Conservation (phyloP, 306 rosid species). For the Mimosa pudica region DNA sequence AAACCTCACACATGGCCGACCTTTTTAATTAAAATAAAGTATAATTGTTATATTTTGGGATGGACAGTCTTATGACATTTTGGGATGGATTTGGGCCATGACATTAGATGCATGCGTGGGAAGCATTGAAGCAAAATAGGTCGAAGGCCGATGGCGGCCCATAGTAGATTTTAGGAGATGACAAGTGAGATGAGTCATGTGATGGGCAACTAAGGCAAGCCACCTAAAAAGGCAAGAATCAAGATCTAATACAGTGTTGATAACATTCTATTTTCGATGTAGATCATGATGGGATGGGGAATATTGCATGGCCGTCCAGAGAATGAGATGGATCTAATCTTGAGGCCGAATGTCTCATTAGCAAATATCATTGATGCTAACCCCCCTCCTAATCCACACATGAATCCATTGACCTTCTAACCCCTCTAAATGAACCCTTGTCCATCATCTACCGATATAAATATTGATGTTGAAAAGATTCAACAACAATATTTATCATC, state of each 20-base stretch:
- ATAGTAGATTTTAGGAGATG: neutral
- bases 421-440: neutral
- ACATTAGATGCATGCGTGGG: neutral
- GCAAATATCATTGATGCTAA: neutral
- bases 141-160: neutral
- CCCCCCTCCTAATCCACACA: neutral
- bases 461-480: no score
- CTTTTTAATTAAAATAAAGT: no score
- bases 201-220: neutral
- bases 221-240: neutral
- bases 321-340: no score
- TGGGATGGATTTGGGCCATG: neutral
- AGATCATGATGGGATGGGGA: no score
- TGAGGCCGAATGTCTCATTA: neutral
- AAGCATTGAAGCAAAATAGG: neutral
- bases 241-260: no score
- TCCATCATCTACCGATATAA: neutral
- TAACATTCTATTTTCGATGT: no score
- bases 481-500: no score
- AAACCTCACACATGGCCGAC: no score
- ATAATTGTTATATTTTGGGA: neutral
- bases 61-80: neutral
- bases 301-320: no score
- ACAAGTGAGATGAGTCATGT: neutral
- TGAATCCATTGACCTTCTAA: neutral